Evolutionary conservation across 2,329 filamentous ascomycete species (phyloP).

Genomic region (Diaporthe sp.): DNA sequence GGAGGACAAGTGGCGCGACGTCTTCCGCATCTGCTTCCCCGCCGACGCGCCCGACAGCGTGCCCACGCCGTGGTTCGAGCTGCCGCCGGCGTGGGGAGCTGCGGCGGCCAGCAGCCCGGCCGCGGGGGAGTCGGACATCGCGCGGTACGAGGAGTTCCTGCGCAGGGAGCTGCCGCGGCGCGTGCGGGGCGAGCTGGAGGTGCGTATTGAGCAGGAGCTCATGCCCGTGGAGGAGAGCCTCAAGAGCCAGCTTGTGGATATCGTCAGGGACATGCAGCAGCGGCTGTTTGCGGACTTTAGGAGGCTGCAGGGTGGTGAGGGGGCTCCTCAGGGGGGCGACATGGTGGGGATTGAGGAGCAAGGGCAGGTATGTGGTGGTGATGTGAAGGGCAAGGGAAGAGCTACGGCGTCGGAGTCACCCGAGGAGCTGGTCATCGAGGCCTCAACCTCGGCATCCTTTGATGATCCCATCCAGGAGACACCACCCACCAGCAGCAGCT

Average conservation of each 20-base stretch:
- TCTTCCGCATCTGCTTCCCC: slow-evolving; percentile 40
- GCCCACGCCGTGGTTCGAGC: slow-evolving; percentile 39
- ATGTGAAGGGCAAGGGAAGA: slow-evolving; percentile 7
- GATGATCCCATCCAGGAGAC: neutral
- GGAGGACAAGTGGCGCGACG: slow-evolving; percentile 39
- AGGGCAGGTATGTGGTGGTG: neutral
- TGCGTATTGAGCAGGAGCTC: slow-evolving; percentile 36
- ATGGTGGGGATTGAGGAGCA: neutral
- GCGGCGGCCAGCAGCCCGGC: neutral
- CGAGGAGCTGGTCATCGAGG: neutral
- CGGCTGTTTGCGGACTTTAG: slow-evolving; percentile 38
- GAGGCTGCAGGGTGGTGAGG: neutral
- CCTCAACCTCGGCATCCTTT: neutral
- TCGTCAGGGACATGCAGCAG: slow-evolving; percentile 39
- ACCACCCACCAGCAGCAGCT: neutral
- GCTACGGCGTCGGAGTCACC: neutral
- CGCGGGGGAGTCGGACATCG: slow-evolving; percentile 24
- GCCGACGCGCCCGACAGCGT: slow-evolving; percentile 28
- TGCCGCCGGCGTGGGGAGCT: slow-evolving; percentile 4
- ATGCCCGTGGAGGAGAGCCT: slow-evolving; percentile 39
- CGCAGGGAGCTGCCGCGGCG: slow-evolving; percentile 36
- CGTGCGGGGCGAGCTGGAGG: slow-evolving; percentile 37
- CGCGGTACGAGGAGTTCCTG: slow-evolving; percentile 38
- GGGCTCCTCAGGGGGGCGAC: neutral
- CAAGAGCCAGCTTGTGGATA: slow-evolving; percentile 38